Evolutionary conservation across 2,329 filamentous ascomycete genomes (phyloP).

Genomic region (Xylaria sp.): DNA sequence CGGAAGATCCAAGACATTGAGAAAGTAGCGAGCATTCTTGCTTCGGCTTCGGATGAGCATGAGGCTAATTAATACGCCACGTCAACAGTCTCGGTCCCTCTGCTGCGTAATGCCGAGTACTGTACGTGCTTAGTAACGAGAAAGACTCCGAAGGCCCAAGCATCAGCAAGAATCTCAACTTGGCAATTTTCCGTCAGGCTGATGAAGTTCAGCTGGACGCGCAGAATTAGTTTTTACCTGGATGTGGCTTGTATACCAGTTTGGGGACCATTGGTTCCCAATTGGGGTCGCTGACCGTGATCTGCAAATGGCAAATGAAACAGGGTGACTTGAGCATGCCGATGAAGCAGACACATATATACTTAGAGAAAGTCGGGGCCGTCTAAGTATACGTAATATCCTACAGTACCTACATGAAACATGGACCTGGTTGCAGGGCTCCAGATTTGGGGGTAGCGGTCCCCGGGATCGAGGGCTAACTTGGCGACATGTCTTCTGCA

Average conservation of each 20-base stretch:
- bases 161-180: background rate
- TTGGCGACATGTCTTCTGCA: background rate
- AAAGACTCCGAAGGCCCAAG: background rate
- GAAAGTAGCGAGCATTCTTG: background rate
- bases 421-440: background rate
- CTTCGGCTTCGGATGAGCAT: background rate
- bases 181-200: background rate
- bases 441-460: background rate
- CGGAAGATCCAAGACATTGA: too few species aligned
- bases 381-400: too few species aligned
- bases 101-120: background rate
- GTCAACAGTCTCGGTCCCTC: background rate
- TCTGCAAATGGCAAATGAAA: slow-evolving; percentile 6
- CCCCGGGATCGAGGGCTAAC: background rate
- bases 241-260: too few species aligned
- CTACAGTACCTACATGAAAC: too few species aligned
- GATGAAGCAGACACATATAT: slow-evolving; percentile 3
- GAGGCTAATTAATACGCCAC: background rate
- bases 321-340: background rate
- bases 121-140: background rate
- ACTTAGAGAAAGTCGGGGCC: background rate
- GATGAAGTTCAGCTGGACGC: background rate
- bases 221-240: too few species aligned
- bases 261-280: background rate
- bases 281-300: background rate